Evolutionary conservation across 148 eudicot genomes (phyloP).

Genomic region (Fagopyrum esculentum): DNA sequence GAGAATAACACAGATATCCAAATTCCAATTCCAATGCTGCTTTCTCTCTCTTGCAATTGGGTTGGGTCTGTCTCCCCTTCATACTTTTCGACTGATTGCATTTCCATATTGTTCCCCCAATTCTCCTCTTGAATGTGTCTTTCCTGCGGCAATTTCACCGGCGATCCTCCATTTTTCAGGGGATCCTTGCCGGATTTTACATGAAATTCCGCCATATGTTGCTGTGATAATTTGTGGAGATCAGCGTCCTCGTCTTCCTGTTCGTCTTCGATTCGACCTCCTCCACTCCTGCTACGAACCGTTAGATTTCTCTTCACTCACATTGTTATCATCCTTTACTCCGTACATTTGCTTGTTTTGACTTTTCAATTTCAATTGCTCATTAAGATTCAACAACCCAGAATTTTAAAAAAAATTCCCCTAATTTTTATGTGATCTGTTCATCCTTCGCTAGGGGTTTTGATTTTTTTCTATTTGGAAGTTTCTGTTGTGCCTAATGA

Average conservation of each 20-base stretch:
- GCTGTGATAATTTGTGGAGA: slow-evolving; percentile 11
- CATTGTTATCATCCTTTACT: background rate
- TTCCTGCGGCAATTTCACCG: slow-evolving; percentile 15
- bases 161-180: too few relatives aligned
- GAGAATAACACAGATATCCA: too few relatives aligned
- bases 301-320: background rate
- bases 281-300: background rate
- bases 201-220: slow-evolving; percentile 12
- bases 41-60: background rate
- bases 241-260: background rate
- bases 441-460: slow-evolving; percentile 2
- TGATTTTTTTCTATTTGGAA: background rate
- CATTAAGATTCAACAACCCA: background rate
- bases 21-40: too few relatives aligned
- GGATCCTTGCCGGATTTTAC: background rate
- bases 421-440: background rate
- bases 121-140: slow-evolving; percentile 4
- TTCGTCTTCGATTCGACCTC: background rate
- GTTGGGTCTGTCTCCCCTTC: background rate
- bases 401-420: background rate
- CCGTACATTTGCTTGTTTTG: background rate
- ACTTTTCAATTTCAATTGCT: background rate
- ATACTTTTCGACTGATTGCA: slow-evolving; percentile 7
- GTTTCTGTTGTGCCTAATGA: background rate
- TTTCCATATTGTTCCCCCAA: slow-evolving; percentile 16